These are phyloP conservation scores for Pilobolus umbonatus DNA, from an alignment of 192 early-diverging fungal genomes.

Conservation along the genomic window DNA sequence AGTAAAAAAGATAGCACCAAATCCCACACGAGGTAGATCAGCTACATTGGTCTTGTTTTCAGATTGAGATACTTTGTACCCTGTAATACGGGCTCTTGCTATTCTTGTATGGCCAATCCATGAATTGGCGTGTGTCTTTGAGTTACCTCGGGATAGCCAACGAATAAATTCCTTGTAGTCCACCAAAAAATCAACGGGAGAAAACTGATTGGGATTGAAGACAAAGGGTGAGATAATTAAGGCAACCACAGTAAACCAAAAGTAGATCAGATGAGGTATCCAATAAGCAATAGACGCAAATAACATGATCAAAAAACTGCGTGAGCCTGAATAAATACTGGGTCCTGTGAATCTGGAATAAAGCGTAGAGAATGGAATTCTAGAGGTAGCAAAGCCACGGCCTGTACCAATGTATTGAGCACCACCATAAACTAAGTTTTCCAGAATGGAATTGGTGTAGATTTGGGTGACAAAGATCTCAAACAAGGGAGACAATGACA, in stretches of 20 bases:
- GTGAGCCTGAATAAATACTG: slow-evolving; percentile 71
- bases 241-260: slow-evolving; percentile 77
- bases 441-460: slow-evolving; percentile 75
- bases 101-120: slow-evolving; percentile 75
- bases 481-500: slow-evolving; percentile 79
- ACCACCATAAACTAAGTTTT: slow-evolving; percentile 74
- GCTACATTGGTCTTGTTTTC: slow-evolving; percentile 38
- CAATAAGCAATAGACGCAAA: slow-evolving; percentile 72
- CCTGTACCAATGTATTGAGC: slow-evolving; percentile 85
- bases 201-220: slow-evolving; percentile 88
- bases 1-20: slow-evolving; percentile 61
- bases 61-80: slow-evolving; percentile 64
- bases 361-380: slow-evolving; percentile 66
- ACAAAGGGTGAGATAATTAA: slow-evolving; percentile 77
- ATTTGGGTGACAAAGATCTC: slow-evolving; percentile 86
- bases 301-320: slow-evolving; percentile 63
- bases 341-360: slow-evolving; percentile 73
- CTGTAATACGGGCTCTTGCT: slow-evolving; percentile 68
- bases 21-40: slow-evolving; percentile 63
- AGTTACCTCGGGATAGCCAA: slow-evolving; percentile 82
- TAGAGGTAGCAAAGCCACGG: slow-evolving; percentile 79
- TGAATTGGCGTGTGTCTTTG: slow-evolving; percentile 66
- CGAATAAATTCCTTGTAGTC: slow-evolving; percentile 80
- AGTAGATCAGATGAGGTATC: slow-evolving; percentile 69
- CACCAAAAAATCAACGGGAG: slow-evolving; percentile 69